A percentile compares a stretch with the other conserved stretches of the same genome.
phyloP scores from a whole-genome alignment of 2,329 filamentous ascomycete species.

The Fusarium xylarioides region DNA sequence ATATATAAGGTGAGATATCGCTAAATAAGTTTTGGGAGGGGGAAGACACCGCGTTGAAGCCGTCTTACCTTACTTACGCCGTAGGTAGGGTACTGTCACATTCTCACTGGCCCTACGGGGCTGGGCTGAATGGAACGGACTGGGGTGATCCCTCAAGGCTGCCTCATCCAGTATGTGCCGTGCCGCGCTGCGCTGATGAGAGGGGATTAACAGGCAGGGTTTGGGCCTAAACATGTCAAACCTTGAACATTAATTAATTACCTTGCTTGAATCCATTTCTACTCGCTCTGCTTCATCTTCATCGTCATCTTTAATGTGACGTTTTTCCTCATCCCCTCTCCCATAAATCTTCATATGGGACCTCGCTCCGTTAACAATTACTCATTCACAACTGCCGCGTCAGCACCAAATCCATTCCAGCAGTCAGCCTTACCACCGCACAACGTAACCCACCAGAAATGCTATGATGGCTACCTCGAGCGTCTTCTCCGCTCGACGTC shows the following conservation, averaged over 20 bases:
- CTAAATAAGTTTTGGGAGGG: background rate
- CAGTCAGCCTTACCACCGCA: background rate
- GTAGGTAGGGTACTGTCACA: background rate
- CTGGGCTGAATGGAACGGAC: constrained; percentile 5
- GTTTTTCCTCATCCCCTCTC: background rate
- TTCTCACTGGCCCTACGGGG: background rate
- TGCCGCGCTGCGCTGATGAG: constrained; percentile 1
- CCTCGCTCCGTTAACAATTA: background rate
- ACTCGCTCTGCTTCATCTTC: background rate
- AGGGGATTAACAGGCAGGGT: constrained; percentile 10
- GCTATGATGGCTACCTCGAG: constrained; percentile 36
- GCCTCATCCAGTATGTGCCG: constrained; percentile 8
- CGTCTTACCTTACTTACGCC: background rate
- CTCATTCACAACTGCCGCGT: background rate
- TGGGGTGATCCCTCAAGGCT: constrained; percentile 15
- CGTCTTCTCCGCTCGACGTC: constrained; percentile 38
- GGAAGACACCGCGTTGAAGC: background rate
- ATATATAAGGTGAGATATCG: background rate
- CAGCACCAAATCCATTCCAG: background rate
- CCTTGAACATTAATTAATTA: background rate
- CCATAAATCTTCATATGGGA: background rate
- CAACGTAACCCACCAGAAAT: background rate
- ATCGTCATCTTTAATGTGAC: constrained; percentile 10
- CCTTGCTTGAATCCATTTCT: background rate
- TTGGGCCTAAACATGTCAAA: constrained; percentile 2